Base-by-base conservation (phyloP, 495 filamentous ascomycete genomes). In the Coniosporium apollinis region DNA sequence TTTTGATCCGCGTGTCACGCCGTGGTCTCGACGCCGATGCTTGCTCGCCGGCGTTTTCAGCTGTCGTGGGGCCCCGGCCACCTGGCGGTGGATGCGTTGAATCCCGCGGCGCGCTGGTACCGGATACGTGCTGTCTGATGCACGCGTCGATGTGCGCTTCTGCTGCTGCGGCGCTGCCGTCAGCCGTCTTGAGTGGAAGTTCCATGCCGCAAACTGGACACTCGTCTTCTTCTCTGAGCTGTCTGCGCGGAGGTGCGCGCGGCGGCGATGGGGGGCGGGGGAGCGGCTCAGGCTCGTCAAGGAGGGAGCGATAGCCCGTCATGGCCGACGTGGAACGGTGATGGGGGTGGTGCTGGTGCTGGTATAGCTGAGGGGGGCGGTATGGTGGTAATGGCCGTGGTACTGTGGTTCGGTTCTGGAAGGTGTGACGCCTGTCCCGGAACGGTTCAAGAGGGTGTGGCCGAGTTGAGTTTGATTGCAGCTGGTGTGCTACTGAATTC, bases 181-280 rank as follows among this genome's bases (percentile, higher is more conserved):
- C 65, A 2, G 62, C 52, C 7, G 57, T 61, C 15, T 76, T 60
- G 6, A 76, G 66, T 0, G 85, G 85, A 5, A 96, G 71, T 43
- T 72, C 69, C 7, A 58, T 59, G 40, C 84, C 78, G 47, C 89
- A 97, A 36, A 94, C 74, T 3, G 86, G 86, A 49, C 89, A 97
- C 38, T 87, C 72, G 54, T 96, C 89, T 43, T 82, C 79, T 49
- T 94, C 87, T 13, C 67, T 33, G 25, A 57, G 46, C 30, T 50
- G 36, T 6, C 47, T 30, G 5, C 34, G 21, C 1, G 36, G 42
- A n/a, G 30, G 26, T 5, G 43, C 22, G 16, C 14, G 49, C n/a
- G 48, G 39, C 26, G 41, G 41, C 19, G 28, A 29, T 33, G 37
- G 3, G 4, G 36, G 36, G n/a, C n/a, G n/a, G n/a, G 2, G 29